Evolutionary conservation across 1,284 basidiomycete species (phyloP).

Genomic region (Marasmius tenuissimus): DNA sequence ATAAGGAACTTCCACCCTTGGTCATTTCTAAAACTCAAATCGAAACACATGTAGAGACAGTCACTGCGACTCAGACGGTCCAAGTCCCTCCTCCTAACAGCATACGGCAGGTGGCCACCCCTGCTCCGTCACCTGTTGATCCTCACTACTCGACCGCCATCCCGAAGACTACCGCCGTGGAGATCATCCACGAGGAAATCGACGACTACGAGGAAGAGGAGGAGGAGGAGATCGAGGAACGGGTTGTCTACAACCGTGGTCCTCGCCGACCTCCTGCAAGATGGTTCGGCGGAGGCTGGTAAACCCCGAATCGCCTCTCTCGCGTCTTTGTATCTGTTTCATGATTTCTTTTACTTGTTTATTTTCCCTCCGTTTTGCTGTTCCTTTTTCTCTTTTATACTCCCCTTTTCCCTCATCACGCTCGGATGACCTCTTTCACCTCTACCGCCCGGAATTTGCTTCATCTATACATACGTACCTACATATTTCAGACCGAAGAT

Average conservation of each 20-base stretch:
- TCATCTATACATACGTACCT: conserved; percentile 2
- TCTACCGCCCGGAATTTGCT: conserved; percentile 12
- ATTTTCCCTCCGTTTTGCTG: conserved; percentile 18
- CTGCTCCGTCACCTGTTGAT: conserved; percentile 62
- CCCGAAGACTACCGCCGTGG: conserved; percentile 70
- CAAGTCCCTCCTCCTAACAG: conserved; percentile 74
- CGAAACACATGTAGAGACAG: conserved; percentile 64
- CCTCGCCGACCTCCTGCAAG: conserved; percentile 36
- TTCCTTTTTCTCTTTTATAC: conserved; percentile 5
- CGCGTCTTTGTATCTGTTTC: conserved; percentile 16
- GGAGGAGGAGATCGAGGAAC: conserved; percentile 24
- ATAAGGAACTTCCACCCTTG: conserved; percentile 63
- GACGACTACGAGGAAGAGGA: conserved; percentile 30
- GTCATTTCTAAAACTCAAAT: conserved; percentile 65
- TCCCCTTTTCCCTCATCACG: not conserved
- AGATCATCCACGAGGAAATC: conserved; percentile 62
- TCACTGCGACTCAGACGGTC: conserved; percentile 64
- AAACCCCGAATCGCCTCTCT: conserved; percentile 19
- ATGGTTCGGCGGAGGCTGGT: conserved; percentile 42
- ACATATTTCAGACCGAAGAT: not conserved
- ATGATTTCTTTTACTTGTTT: conserved; percentile 18
- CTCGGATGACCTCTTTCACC: conserved; percentile 5
- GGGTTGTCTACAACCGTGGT: conserved; percentile 29
- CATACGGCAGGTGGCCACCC: conserved; percentile 72
- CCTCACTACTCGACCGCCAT: conserved; percentile 53